Conservation (phyloP, 2,329 filamentous ascomycete genomes). For the Macrophomina tecta region DNA sequence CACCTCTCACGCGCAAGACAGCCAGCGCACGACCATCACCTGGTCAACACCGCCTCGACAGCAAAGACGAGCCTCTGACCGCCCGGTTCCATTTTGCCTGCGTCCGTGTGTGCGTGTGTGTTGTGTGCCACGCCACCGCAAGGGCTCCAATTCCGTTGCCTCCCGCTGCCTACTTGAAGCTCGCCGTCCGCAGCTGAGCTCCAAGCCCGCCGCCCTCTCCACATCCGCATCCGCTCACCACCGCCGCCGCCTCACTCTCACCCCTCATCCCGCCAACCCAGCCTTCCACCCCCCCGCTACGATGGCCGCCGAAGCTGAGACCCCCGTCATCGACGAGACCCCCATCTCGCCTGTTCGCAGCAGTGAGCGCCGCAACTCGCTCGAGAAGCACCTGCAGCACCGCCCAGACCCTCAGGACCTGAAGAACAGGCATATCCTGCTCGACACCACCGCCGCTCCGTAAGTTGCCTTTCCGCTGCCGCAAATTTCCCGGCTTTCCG, state of each 20-base stretch:
- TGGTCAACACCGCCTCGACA: slow-evolving; percentile 20
- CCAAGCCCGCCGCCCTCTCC: neutral
- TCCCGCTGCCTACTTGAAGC: neutral
- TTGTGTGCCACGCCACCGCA: slow-evolving; percentile 16
- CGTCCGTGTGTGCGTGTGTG: neutral
- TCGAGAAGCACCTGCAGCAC: slow-evolving; percentile 56
- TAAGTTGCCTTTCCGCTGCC: slow-evolving; percentile 47
- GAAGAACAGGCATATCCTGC: slow-evolving; percentile 71
- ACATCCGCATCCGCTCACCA: neutral
- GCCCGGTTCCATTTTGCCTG: neutral
- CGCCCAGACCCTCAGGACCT: slow-evolving; percentile 64
- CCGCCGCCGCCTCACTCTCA: neutral
- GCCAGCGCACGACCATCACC: slow-evolving; percentile 23
- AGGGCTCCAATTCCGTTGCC: slow-evolving; percentile 17
- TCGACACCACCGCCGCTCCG: slow-evolving; percentile 72
- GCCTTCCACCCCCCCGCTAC: neutral
- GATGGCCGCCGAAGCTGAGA: slow-evolving; percentile 25
- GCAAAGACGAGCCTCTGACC: slow-evolving; percentile 17
- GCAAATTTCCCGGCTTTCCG: neutral
- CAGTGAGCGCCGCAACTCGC: slow-evolving; percentile 63
- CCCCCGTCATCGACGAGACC: slow-evolving; percentile 44
- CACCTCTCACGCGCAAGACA: slow-evolving; percentile 9
- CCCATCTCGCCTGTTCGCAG: slow-evolving; percentile 48
- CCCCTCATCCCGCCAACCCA: neutral
- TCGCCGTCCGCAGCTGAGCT: neutral